Base-by-base conservation (phyloP, 2,329 filamentous ascomycete species). In the Fusarium odoratissimum region DNA sequence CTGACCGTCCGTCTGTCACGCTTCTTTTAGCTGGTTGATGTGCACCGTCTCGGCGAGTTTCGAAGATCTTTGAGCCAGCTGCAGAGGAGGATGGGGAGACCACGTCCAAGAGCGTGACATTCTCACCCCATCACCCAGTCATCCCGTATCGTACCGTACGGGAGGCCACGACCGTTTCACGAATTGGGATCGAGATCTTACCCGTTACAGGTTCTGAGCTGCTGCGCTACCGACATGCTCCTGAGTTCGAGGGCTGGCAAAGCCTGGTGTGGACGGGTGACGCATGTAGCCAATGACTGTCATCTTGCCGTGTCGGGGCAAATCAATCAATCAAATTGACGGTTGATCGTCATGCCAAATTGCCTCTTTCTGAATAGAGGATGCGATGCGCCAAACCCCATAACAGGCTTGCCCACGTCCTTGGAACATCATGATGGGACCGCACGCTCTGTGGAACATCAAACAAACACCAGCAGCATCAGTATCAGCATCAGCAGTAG, bases 101-200 rank as follows among this genome's bases (percentile, higher is more conserved):
- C 54, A 19, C 40, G 49, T 52, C 48, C 38, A 64, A 63, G 54
- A 67, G 62, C 65, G 69, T 57, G 56, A 57, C 60, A 67, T 61
- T 69, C 66, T 73, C 73, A 73, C 67, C 55, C 51, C 61, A 68
- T 68, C 42, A 55, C 51, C 23, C 44, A 49, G 38, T 40, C 38
- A 66, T 58, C 49, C 60, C 42, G 37, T 46, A 48, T 37, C 44
- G 13, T 52, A 48, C 38, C 54, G 61, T 66, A 35, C 40, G 45
- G 51, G 37, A 67, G 59, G 48, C 64, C 62, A 45, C 23, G 49
- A 73, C 70, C 51, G 70, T 71, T 74, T 73, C 64, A 75, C 61
- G 59, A 60, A 67, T 67, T 70, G 68, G 74, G 74, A 78, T 78
- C 76, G 77, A 78, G 77, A 78, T 79, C 75, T 74, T 66, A 48